Base-by-base conservation (phyloP, 148 eudicot species). In the Amaranthus palmeri region DNA sequence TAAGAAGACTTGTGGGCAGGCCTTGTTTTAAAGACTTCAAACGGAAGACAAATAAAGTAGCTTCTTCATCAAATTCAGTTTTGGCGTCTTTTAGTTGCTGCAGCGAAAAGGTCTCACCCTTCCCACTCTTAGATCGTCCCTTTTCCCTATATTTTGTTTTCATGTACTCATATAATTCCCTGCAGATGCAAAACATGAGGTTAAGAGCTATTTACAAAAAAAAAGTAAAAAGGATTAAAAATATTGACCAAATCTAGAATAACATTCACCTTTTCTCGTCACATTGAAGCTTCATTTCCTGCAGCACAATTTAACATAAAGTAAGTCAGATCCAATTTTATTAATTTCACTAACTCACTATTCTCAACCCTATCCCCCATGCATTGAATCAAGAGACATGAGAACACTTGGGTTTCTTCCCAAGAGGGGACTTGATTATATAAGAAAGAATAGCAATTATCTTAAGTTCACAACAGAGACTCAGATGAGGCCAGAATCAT, bases 1-100 rank as follows among this genome's bases (percentile, higher is more conserved):
- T 95, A 61, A 95, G 85, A 81, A 95, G 96, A 77, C 96, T 91
- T 76, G 93, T 85, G 62, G 96, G 90, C 82, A 91, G 99, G 44
- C 97, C 97, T 85, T 87, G 87, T 81, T 88, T 91, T 43, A 95
- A 81, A 66, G 99, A 95, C 69, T 91, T 91, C 78, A 95, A 78
- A 55, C 99, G 97, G 65, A 95, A 91, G 51, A 91, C 86, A 80
- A 91, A 86, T 51, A 89, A 74, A 40, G 92, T 85, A 42, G 96
- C 96, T 61, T 88, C 97, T 73, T 88, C 90, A 71, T 95, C 97
- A 76, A 79, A 95, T 18, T 91, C 97, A 50, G 89, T 89, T 71
- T 79, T 78, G 71, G 97, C 99, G 54, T 67, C 87, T 78, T 83
- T 83, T 68, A 91, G 71, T 60, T 91, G 86, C 48, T 79, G 90